These are phyloP conservation scores for Leccinum ochraceum DNA, from an alignment of 768 basidiomycete genomes.

Conservation along the genomic window DNA sequence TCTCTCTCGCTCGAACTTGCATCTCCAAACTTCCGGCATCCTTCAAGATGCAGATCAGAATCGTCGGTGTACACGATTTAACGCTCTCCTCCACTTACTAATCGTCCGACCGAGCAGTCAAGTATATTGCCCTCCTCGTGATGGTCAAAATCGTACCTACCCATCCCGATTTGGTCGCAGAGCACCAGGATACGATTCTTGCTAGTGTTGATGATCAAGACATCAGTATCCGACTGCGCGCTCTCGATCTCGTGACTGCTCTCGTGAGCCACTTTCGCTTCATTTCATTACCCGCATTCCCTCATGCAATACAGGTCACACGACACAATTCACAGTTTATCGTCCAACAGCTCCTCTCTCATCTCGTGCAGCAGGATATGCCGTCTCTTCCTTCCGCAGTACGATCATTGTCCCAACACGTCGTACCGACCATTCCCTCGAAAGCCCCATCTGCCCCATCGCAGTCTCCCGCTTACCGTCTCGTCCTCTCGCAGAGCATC, in stretches of 20 bases:
- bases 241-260: constrained; percentile 88
- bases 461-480: constrained; percentile 83
- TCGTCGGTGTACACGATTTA: constrained; percentile 53
- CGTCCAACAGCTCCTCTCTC: constrained; percentile 85
- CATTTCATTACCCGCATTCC: background rate
- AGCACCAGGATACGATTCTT: constrained; percentile 91
- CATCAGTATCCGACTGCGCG: constrained; percentile 94
- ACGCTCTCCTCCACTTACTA: constrained; percentile 15
- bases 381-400: constrained; percentile 58
- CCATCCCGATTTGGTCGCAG: constrained; percentile 85
- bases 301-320: constrained; percentile 59
- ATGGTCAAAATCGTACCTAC: constrained; percentile 95
- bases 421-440: constrained; percentile 41
- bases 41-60: constrained; percentile 95
- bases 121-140: constrained; percentile 94
- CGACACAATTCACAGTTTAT: constrained; percentile 84
- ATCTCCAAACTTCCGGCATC: constrained; percentile 90
- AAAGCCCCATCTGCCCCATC: constrained; percentile 50
- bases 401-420: constrained; percentile 52
- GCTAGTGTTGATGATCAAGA: constrained; percentile 90
- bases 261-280: constrained; percentile 59
- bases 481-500: constrained; percentile 54
- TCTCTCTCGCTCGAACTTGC: constrained; percentile 80
- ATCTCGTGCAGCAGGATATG: constrained; percentile 68
- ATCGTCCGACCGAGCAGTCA: constrained; percentile 58